phyloP scores from a whole-genome alignment of 2,329 filamentous ascomycete species.

The Pseudogymnoascus sp. region DNA sequence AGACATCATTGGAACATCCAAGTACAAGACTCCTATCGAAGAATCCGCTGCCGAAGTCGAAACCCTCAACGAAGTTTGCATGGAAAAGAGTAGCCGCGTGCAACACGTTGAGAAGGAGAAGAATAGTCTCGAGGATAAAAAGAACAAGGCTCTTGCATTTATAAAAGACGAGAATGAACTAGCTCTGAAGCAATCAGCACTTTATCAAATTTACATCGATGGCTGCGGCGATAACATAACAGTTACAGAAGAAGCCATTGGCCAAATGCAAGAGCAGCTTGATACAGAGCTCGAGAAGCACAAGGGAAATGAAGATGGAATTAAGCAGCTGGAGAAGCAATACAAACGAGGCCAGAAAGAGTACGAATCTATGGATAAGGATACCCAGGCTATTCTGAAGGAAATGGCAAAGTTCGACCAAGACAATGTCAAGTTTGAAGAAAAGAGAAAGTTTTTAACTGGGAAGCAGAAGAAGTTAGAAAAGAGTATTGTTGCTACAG shows the following conservation, averaged over 20 bases:
- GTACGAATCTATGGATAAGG: constrained; percentile 73
- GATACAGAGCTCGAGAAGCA: constrained; percentile 86
- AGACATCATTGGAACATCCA: constrained; percentile 97
- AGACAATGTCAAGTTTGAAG: constrained; percentile 92
- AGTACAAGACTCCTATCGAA: constrained; percentile 95
- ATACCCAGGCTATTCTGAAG: constrained; percentile 68
- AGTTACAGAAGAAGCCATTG: constrained; percentile 81
- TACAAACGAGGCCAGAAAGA: constrained; percentile 78
- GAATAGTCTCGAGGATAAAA: constrained; percentile 86
- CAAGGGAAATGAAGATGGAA: constrained; percentile 77
- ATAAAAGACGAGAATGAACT: constrained; percentile 92
- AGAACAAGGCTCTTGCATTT: constrained; percentile 83
- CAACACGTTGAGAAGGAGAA: constrained; percentile 98
- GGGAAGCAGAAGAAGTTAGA: constrained; percentile 93
- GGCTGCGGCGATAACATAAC: constrained; percentile 83
- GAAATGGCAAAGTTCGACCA: constrained; percentile 92
- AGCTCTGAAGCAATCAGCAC: constrained; percentile 74
- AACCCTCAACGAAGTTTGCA: constrained; percentile 83
- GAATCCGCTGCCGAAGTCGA: constrained; percentile 87
- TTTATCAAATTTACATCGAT: constrained; percentile 85
- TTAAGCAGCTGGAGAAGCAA: constrained; percentile 79
- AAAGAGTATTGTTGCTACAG: constrained; percentile 71
- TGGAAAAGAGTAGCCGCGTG: constrained; percentile 90
- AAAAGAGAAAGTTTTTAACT: constrained; percentile 88
- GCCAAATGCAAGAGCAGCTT: constrained; percentile 80